Evolutionary conservation across 164 flowering plant species (phyloP), one percentile per base, ranked within the genome.

Genomic region (Aristolochia californica): DNA sequence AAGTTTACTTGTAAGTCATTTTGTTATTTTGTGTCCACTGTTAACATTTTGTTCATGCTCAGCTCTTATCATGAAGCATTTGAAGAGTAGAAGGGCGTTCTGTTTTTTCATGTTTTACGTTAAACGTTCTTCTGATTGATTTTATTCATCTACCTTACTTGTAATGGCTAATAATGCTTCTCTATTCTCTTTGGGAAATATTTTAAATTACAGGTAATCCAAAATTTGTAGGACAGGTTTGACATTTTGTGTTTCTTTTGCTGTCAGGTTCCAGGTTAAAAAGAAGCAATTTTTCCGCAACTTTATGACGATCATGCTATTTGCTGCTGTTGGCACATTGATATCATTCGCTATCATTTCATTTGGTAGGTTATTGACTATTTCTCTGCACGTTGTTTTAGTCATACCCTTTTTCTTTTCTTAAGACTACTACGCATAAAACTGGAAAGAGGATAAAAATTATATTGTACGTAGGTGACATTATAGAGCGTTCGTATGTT

Each of bases 231-330:
- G 12, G 1, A 25, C 43, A n/a, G 28, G 43, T 0, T 51, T 58
- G 23, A 58, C 34, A 22, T 28, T 50, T 20, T 60, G 17, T 11
- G 9, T 38, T 15, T n/a, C 44, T 18, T 60, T 34, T 52, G 50
- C 48, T 17, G 48, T 23, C 77, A 83, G 88, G 64, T 85, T 83
- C 71, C 86, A 81, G 71, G 86, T 85, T 47, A 83, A 85, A 68
- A 81, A 83, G 77, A 81, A 83, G 74, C 85, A 81, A 47, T 83
- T 85, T 74, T 83, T 85, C 55, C 85, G 81, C 66, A 85, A 85
- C 72, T 78, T 85, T 71, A 75, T 77, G 76, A 85, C 85, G 5
- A 85, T 85, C 59, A 74, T 70, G 74, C 71, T 83, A 54, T 83
- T 85, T 66, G 88, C 88, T 48, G 88, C 85, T 9, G 60, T 85